These are phyloP conservation scores for Suillus americanus DNA, from an alignment of 768 basidiomycete species.

Conservation along the genomic window DNA sequence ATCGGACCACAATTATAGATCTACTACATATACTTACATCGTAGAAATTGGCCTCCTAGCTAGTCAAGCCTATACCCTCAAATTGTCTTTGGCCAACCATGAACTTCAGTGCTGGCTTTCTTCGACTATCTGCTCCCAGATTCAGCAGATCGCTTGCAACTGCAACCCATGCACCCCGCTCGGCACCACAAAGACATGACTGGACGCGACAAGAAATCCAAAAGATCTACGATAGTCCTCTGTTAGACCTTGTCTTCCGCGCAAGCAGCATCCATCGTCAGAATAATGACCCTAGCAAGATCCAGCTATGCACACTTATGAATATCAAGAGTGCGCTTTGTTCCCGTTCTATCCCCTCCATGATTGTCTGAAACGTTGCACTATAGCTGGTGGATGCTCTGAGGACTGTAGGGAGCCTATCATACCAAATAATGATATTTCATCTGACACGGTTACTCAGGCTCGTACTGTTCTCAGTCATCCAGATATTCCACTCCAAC, in stretches of 20 bases:
- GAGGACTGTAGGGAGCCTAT: constrained; percentile 77
- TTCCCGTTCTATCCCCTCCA: constrained; percentile 24
- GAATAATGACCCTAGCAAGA: constrained; percentile 84
- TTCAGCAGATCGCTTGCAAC: constrained; percentile 61
- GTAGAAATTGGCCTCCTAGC: neutral
- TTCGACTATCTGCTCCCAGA: constrained; percentile 14
- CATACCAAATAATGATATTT: neutral
- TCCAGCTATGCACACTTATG: constrained; percentile 96
- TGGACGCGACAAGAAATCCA: constrained; percentile 85
- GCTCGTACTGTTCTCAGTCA: constrained; percentile 97
- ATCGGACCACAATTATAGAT: neutral
- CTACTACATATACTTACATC: neutral
- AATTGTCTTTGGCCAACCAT: neutral
- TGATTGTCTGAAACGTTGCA: constrained; percentile 10
- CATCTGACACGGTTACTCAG: constrained; percentile 36
- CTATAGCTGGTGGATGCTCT: constrained; percentile 85
- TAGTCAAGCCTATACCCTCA: neutral
- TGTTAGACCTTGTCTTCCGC: constrained; percentile 87
- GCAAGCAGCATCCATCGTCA: constrained; percentile 84
- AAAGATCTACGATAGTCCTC: constrained; percentile 77
- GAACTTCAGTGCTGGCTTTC: constrained; percentile 1
- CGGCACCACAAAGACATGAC: constrained; percentile 47
- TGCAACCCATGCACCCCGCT: constrained; percentile 30
- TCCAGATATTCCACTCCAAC: constrained; percentile 90
- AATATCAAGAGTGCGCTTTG: constrained; percentile 91